phyloP scores from a whole-genome alignment of 257 asterid genomes.

The Gentiana dahurica region DNA sequence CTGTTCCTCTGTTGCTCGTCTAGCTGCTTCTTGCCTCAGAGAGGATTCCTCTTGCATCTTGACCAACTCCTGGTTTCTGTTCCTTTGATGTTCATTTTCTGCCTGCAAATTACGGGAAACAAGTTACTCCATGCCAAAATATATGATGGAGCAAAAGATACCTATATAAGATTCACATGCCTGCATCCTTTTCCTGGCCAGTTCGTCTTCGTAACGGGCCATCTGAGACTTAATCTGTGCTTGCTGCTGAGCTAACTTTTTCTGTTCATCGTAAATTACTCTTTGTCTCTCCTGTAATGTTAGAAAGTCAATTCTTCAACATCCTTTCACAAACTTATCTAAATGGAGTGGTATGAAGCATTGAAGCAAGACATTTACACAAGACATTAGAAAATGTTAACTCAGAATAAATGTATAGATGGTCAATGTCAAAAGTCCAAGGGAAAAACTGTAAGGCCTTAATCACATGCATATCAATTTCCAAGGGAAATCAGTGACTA shows the following conservation, averaged over 20 bases:
- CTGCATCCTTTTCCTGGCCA: slow-evolving; percentile 95
- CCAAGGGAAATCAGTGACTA: no score
- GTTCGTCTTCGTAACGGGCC: slow-evolving; percentile 83
- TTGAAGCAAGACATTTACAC: no score
- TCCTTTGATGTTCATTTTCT: slow-evolving; percentile 80
- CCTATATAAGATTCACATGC: slow-evolving; percentile 24
- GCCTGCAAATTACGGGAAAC: slow-evolving; percentile 36
- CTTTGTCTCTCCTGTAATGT: slow-evolving; percentile 68
- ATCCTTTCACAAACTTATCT: background rate
- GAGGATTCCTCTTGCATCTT: slow-evolving; percentile 95
- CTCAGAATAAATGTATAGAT: no score
- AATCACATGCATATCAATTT: no score
- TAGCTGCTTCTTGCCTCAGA: slow-evolving; percentile 83
- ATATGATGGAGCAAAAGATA: background rate
- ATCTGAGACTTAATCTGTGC: slow-evolving; percentile 80
- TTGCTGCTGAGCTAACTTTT: slow-evolving; percentile 73
- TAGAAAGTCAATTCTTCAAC: slow-evolving; percentile 7
- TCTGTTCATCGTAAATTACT: slow-evolving; percentile 70
- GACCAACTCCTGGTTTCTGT: slow-evolving; percentile 85
- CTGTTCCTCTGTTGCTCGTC: slow-evolving; percentile 94
- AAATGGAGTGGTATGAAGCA: no score
- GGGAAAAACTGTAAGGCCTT: no score
- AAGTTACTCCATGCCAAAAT: background rate
- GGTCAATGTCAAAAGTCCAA: no score
- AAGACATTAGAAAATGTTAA: no score